Base-by-base conservation (phyloP, 176 grass and related monocot species). In the Musa schizocarpa region DNA sequence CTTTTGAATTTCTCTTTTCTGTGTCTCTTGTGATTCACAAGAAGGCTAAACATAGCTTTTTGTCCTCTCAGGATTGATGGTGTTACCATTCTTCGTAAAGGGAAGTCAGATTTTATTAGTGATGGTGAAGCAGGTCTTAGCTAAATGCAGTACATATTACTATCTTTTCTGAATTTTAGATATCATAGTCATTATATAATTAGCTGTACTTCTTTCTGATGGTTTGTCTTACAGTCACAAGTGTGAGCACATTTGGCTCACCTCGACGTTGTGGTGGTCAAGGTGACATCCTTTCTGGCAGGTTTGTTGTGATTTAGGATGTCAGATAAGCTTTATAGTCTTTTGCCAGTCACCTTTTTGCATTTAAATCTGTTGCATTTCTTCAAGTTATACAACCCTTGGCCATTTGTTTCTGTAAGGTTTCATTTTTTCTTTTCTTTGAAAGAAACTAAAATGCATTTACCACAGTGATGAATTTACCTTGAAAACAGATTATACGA, bases 221-320 rank as follows among this genome's bases (percentile, higher is more conserved):
- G 22, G 74, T 65, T 72, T 63, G 70, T 63, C 65, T 19, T 90
- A 16, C 68, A 98, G 95, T 98, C 34, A 84, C 83, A 11, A 87
- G 86, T 76, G 95, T 98, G 53, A 89, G 95, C 85, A 91, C 75
- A 57, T 87, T 86, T 81, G 95, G 95, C 69, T 98, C 95, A 52
- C 90, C 90, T 73, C 89, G 95, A 65, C 86, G 90, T 73, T 98
- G 94, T 80, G 94, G 94, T 63, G 94, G 94, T 82, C 94, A 98
- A 87, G 94, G 94, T 16, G 94, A 98, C 63, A 93, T 98, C 71
- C 90, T 98, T 68, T 89, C 88, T 78, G 94, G 94, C 88, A 98
- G 94, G 94, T 98, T 68, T 83, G 78, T 73, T 72, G 58, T 65
- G 14, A 20, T 17, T 53, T 19, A 53, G 25, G 14, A 50, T 26